Conservation (phyloP, 139 green algal species). For the Haematococcus sp. region DNA sequence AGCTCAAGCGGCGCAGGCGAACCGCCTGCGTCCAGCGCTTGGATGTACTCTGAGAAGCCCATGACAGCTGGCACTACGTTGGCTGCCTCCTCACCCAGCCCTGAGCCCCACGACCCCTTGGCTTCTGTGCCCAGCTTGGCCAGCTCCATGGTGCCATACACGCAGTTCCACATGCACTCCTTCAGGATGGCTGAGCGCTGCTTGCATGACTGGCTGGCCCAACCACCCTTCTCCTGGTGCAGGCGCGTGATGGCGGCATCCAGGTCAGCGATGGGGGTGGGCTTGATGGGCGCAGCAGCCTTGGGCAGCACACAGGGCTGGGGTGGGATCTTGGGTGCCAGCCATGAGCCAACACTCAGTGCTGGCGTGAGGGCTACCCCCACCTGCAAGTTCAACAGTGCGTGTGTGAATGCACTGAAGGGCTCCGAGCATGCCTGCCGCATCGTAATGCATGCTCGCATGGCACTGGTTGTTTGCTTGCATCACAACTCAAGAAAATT, state of each 20-base stretch:
- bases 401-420: too few relatives aligned
- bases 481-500: too few relatives aligned
- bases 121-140: conserved; percentile 20
- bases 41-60: conserved; percentile 48
- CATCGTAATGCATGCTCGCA: too few relatives aligned
- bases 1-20: conserved; percentile 18
- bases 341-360: too few relatives aligned
- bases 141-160: conserved; percentile 37
- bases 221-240: conserved; percentile 36
- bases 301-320: background rate
- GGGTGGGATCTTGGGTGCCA: background rate
- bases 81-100: conserved; percentile 63
- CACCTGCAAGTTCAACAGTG: too few relatives aligned
- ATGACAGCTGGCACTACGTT: conserved; percentile 9
- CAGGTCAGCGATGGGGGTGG: background rate
- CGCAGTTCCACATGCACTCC: conserved; percentile 36
- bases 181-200: conserved; percentile 48
- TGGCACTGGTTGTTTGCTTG: too few relatives aligned
- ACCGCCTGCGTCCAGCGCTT: conserved; percentile 44
- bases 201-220: conserved; percentile 16
- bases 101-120: conserved; percentile 62
- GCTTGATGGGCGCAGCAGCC: background rate
- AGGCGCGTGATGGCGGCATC: conserved; percentile 17
- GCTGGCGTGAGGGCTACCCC: too few relatives aligned
- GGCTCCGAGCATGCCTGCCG: too few relatives aligned